Evolutionary conservation across 2,329 filamentous ascomycete species (phyloP).

Genomic region (Huntiella abstrusa): DNA sequence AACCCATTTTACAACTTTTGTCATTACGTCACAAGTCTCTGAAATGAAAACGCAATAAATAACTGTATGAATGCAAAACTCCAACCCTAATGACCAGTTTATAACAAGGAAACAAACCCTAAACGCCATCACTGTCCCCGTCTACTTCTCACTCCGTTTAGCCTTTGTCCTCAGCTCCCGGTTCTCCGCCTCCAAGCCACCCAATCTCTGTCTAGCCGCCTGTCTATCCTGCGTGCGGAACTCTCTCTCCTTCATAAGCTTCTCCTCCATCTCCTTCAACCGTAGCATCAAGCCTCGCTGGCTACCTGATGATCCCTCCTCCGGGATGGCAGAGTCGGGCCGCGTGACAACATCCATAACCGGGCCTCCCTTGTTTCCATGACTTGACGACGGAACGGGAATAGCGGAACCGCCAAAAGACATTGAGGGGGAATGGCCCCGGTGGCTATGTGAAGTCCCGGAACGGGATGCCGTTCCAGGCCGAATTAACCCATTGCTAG

Average conservation of each 20-base stretch:
- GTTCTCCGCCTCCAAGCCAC: constrained; percentile 58
- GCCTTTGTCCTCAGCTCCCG: constrained; percentile 48
- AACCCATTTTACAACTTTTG: background rate
- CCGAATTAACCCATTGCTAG: constrained; percentile 14
- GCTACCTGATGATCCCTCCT: background rate
- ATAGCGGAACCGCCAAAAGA: constrained; percentile 2
- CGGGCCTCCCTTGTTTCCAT: constrained; percentile 10
- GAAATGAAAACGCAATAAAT: background rate
- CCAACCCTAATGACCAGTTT: background rate
- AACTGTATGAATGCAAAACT: background rate
- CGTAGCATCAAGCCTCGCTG: constrained; percentile 73
- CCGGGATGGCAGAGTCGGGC: constrained; percentile 10
- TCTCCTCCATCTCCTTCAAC: constrained; percentile 68
- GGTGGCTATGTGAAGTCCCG: constrained; percentile 13
- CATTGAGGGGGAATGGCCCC: constrained; percentile 1
- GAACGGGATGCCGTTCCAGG: constrained; percentile 17
- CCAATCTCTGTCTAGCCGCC: constrained; percentile 61
- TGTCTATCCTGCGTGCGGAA: constrained; percentile 66
- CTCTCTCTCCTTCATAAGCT: constrained; percentile 80
- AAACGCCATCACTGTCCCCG: background rate
- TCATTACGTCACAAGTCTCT: background rate
- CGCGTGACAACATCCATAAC: constrained; percentile 9
- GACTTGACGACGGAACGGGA: constrained; percentile 7
- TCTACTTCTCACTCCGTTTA: constrained; percentile 18
- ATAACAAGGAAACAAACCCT: background rate